phyloP scores from a whole-genome alignment of 345 rosid species.

The Rhodomyrtus tomentosa region DNA sequence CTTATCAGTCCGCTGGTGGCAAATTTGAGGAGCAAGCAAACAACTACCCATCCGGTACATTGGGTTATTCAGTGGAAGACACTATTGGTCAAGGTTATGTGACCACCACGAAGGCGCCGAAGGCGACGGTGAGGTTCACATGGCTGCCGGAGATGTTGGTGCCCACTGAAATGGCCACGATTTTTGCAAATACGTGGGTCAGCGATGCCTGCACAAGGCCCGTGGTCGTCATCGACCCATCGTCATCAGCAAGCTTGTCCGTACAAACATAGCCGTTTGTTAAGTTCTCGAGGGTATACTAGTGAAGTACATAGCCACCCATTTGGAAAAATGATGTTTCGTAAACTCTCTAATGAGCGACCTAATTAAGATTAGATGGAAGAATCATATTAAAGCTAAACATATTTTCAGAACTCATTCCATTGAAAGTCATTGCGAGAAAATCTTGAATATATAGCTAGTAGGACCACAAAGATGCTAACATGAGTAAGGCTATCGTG shows the following conservation, averaged over 20 bases:
- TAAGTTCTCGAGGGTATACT: not conserved
- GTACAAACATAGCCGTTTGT: not conserved
- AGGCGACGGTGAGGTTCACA: slow-evolving; percentile 65
- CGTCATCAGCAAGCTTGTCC: slow-evolving; percentile 37
- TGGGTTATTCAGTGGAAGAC: slow-evolving; percentile 57
- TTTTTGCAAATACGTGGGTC: slow-evolving; percentile 44
- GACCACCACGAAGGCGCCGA: slow-evolving; percentile 58
- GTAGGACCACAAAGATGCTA: not conserved
- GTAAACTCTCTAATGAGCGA: too few species aligned
- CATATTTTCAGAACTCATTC: not conserved
- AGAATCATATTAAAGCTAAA: not conserved
- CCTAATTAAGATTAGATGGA: too few species aligned
- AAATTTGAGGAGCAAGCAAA: slow-evolving; percentile 63
- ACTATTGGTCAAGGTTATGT: slow-evolving; percentile 37
- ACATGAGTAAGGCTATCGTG: too few species aligned
- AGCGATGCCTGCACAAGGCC: slow-evolving; percentile 47
- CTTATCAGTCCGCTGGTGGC: slow-evolving; percentile 51
- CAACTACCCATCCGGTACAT: slow-evolving; percentile 41
- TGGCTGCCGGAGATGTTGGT: slow-evolving; percentile 76
- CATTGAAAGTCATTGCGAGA: not conserved
- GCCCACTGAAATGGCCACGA: slow-evolving; percentile 52
- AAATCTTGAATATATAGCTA: not conserved
- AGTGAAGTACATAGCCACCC: not conserved
- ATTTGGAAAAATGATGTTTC: too few species aligned
- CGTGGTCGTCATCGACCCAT: slow-evolving; percentile 42